A percentile compares a stretch with the other conserved stretches of the same genome.
phyloP scores from a whole-genome alignment of 208 protist species.

The Paratrypanosoma confusum region DNA sequence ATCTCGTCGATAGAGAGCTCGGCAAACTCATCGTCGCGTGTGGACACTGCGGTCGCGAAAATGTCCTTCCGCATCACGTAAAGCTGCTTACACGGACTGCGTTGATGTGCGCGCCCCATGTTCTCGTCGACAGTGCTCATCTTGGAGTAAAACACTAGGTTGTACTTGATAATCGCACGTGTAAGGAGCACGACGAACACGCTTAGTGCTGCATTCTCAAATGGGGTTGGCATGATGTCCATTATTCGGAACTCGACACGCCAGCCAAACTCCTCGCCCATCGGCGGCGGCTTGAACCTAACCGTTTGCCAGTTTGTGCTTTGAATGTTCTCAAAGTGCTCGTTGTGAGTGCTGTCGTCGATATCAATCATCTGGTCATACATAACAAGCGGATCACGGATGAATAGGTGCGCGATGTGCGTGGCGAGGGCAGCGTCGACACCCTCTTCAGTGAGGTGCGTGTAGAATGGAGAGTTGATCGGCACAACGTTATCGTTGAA shows the following conservation, averaged over 20 bases:
- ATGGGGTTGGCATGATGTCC: constrained; percentile 95
- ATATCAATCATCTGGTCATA: constrained; percentile 91
- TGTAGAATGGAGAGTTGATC: constrained; percentile 80
- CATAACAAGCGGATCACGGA: constrained; percentile 97
- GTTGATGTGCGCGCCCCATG: constrained; percentile 89
- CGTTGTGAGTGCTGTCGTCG: constrained; percentile 87
- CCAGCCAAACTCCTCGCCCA: constrained; percentile 86
- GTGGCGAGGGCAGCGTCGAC: constrained; percentile 91
- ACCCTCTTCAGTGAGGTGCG: constrained; percentile 51
- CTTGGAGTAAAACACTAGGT: constrained; percentile 94
- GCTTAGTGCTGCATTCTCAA: constrained; percentile 98
- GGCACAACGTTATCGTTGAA: constrained; percentile 82
- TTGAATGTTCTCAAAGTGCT: constrained; percentile 99
- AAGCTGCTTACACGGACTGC: constrained; percentile 75
- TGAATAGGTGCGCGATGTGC: constrained; percentile 97
- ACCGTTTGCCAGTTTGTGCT: constrained; percentile 98
- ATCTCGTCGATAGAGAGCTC: constrained; percentile 92
- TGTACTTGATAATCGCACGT: constrained; percentile 91
- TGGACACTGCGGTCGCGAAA: constrained; percentile 28
- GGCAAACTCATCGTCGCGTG: constrained; percentile 38
- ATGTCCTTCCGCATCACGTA: constrained; percentile 95
- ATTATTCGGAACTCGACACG: constrained; percentile 96
- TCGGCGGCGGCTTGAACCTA: constrained; percentile 93
- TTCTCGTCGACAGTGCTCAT: constrained; percentile 96
- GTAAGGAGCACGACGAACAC: constrained; percentile 94